Conservation (phyloP, 495 filamentous ascomycete species). For the Massariosphaeria phaeospora region DNA sequence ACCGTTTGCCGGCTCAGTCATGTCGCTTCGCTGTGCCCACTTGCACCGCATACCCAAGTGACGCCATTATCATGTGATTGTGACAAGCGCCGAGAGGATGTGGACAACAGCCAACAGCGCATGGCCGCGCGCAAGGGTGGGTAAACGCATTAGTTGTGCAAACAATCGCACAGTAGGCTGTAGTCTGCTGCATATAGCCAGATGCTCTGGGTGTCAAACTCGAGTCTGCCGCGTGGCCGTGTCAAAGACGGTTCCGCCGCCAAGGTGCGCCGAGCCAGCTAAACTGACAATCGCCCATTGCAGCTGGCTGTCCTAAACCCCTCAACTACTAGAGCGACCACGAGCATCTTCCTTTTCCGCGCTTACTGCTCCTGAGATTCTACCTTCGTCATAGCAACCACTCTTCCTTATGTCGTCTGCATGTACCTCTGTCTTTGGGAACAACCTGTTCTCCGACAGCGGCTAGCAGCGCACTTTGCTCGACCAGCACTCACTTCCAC, state of each 20-base stretch:
- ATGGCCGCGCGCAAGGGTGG: not conserved
- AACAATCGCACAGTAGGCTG: too few species aligned
- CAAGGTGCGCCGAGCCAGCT: too few species aligned
- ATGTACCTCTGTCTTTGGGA: constrained; percentile 23
- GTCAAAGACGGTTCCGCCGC: too few species aligned
- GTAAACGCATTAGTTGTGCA: too few species aligned
- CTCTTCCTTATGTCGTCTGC: constrained; percentile 31
- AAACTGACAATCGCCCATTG: too few species aligned
- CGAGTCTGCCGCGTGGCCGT: too few species aligned
- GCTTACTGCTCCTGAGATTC: constrained; percentile 21
- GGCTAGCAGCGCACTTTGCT: constrained; percentile 22
- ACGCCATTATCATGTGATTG: not conserved
- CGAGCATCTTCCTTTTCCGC: constrained; percentile 23
- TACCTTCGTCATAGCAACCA: not conserved
- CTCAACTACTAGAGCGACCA: not conserved
- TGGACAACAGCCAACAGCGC: not conserved
- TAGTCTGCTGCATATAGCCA: too few species aligned
- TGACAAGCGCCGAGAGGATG: constrained; percentile 3
- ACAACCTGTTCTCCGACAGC: constrained; percentile 31
- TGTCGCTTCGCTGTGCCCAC: not conserved
- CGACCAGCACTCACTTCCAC: not conserved
- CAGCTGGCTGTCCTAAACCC: constrained; percentile 1
- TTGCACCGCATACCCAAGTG: not conserved
- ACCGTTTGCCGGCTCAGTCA: too few species aligned
- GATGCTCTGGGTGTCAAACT: too few species aligned